Base-by-base conservation (phyloP, 2,329 filamentous ascomycete genomes). In the Pestalotiopsis sp. region DNA sequence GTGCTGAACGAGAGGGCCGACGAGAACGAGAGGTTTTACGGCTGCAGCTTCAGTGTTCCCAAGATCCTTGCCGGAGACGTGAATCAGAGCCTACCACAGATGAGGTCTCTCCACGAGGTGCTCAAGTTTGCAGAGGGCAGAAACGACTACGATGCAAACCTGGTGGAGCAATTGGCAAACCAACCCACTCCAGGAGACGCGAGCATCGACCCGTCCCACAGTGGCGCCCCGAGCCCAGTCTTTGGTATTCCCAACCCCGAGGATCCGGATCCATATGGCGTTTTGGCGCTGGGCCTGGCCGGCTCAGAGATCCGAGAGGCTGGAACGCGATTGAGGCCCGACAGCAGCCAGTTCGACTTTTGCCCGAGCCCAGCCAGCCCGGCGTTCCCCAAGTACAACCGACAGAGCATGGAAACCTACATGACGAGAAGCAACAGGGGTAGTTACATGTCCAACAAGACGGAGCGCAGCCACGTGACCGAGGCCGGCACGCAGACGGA, bases 261-360 rank as follows among this genome's bases (percentile, higher is more conserved):
- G 67, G 95, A 98, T 74, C 94, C 95, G 0, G 95, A 98, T 78
- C 95, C 95, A 0, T 98, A 93, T 76, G 95, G 95, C 27, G 92
- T 98, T 31, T 87, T 95, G 72, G 95, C 95, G 7, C 83, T 98
- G n/a, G 94, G 97, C 77, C 91, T 94, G 83, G 93, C 94, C 70
- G 95, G 95, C 2, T 83, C 98, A 68, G 93, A 95, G 74, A 96
- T 98, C 72, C 89, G 93, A 66, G 95, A 98, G 82, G 95, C 95
- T n/a, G 94, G 94, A 41, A 92, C 91, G 2, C 89, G 90, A 64
- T 85, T 89, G 67, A 86, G 93, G 67, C 93, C 94, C 2, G 85
- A 88, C 27, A 94, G 91, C 82, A 93, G 91, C 69, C 89, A 92
- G 73, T 97, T 98, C 78, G 93, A 95, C 76, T 96, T 93, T 80